Percentiles rank a stretch among this genome's conserved stretches.
Evolutionary conservation across 139 green algal genomes (phyloP).

Genomic region (Coccomyxa sp.): DNA sequence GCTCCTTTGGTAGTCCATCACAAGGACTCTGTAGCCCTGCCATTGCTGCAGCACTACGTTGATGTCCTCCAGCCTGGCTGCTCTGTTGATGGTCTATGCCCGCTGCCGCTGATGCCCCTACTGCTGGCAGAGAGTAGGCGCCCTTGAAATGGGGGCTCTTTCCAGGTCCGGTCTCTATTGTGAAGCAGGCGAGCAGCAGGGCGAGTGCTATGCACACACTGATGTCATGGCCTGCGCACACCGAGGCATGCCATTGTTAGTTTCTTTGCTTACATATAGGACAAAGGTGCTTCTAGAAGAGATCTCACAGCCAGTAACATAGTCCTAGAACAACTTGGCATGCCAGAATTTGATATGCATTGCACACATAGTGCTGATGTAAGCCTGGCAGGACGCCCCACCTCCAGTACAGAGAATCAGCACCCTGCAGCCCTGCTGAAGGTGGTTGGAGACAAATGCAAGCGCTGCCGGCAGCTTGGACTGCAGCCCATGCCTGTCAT

Average conservation of each 20-base stretch:
- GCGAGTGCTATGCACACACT: conserved; percentile 56
- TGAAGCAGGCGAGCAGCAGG: conserved; percentile 53
- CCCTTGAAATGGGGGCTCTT: too few relatives aligned
- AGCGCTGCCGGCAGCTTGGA: conserved; percentile 32
- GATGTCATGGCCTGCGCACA: conserved; percentile 42
- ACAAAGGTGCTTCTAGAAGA: not conserved
- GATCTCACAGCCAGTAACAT: too few relatives aligned
- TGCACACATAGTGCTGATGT: not conserved
- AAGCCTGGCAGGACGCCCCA: too few relatives aligned
- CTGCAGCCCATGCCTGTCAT: conserved; percentile 11
- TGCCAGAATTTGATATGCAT: not conserved
- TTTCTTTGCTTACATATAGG: not conserved
- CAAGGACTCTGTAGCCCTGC: too few relatives aligned
- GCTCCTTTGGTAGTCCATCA: too few relatives aligned
- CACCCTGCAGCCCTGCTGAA: conserved; percentile 21
- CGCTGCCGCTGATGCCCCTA: too few relatives aligned
- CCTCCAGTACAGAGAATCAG: conserved; percentile 49
- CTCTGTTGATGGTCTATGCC: too few relatives aligned
- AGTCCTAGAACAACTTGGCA: not conserved
- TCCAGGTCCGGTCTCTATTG: too few relatives aligned
- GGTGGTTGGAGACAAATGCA: conserved; percentile 40
- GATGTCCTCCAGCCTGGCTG: too few relatives aligned
- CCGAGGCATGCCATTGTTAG: not conserved
- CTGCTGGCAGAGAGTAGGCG: too few relatives aligned
- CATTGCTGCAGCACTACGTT: too few relatives aligned